These are phyloP conservation scores for Neurospora sp. DNA, from an alignment of 495 filamentous ascomycete species.

Conservation along the genomic window DNA sequence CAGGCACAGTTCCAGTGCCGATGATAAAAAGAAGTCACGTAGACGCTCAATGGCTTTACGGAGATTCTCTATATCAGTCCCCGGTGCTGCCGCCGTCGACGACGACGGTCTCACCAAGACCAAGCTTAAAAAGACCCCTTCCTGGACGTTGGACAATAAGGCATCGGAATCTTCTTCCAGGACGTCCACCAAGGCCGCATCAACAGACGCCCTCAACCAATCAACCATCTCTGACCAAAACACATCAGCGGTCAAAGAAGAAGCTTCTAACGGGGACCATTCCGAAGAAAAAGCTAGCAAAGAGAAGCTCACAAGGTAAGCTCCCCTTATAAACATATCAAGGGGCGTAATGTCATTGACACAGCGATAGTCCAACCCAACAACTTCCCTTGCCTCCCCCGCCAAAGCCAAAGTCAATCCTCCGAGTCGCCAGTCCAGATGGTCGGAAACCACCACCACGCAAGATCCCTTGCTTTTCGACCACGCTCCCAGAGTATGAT, in stretches of 20 bases:
- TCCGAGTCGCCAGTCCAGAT: slow-evolving; percentile 21
- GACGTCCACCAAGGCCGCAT: slow-evolving; percentile 11
- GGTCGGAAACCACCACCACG: slow-evolving; percentile 6
- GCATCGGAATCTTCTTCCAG: slow-evolving; percentile 9
- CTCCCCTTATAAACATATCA: background rate
- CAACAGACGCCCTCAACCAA: slow-evolving; percentile 19
- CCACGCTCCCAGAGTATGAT: slow-evolving; percentile 4
- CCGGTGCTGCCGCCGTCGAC: slow-evolving; percentile 1
- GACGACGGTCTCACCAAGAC: slow-evolving; percentile 18
- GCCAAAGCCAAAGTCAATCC: slow-evolving; percentile 20
- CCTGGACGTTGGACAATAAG: slow-evolving; percentile 7
- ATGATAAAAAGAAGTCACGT: slow-evolving; percentile 24
- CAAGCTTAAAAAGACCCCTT: slow-evolving; percentile 18
- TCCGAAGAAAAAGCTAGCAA: background rate
- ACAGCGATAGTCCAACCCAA: slow-evolving; percentile 2
- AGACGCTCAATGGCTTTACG: slow-evolving; percentile 18
- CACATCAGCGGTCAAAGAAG: slow-evolving; percentile 2
- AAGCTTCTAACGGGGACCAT: background rate
- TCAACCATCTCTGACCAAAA: background rate
- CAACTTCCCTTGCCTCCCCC: slow-evolving; percentile 1
- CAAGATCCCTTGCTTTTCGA: slow-evolving; percentile 10
- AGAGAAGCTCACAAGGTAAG: slow-evolving; percentile 13
- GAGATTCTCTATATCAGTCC: slow-evolving; percentile 14
- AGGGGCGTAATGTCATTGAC: background rate
- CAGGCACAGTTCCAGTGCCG: slow-evolving; percentile 20